Base-by-base conservation (phyloP, 73 alveolate species). In the Paramecium biaurelia region DNA sequence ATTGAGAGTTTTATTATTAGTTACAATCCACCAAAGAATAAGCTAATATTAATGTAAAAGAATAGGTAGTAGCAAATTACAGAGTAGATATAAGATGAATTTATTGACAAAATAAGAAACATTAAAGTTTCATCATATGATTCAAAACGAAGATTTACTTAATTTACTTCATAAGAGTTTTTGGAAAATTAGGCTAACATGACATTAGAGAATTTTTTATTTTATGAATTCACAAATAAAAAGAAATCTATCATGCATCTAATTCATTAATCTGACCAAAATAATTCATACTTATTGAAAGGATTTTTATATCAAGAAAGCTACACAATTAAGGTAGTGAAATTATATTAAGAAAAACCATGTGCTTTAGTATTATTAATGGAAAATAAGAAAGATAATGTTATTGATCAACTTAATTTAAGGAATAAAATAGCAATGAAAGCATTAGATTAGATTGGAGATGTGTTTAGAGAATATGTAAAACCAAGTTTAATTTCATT, bases 301-400 rank as follows among this genome's bases (percentile, higher is more conserved):
- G 84, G 84, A 63, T 63, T 30, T n/a, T 49, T 63, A 0, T 63
- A 26, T 12, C 11, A 26, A 30, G 84, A 63, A 63, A 63, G 84
- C 28, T 63, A 63, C 45, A 63, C 84, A 10, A 32, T 63, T 7
- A 63, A 63, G 12, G 84, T 63, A 63, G 84, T 63, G 28, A 63
- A 63, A 63, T 26, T 63, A 9, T 24, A 26, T 63, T 26, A 26
- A 63, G 15, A 63, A 1, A 63, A 63, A n/a, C 84, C 84, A 1
- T 63, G 84, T 63, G 84, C 84, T 12, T 23, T 63, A 23, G 84
- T 63, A 0, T 32, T 63, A 24, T 32, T 63, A n/a, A 63, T 63
- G 9, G 84, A 63, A 63, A 63, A 63, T 63, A 63, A 63, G 47
- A 63, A 63, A 24, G 84, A 63, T 63, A 63, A 63, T n/a, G 84